A percentile compares a stretch with the other conserved stretches of the same genome.
phyloP scores from a whole-genome alignment of 2,329 filamentous ascomycete genomes.

The Colletotrichum caudatum region DNA sequence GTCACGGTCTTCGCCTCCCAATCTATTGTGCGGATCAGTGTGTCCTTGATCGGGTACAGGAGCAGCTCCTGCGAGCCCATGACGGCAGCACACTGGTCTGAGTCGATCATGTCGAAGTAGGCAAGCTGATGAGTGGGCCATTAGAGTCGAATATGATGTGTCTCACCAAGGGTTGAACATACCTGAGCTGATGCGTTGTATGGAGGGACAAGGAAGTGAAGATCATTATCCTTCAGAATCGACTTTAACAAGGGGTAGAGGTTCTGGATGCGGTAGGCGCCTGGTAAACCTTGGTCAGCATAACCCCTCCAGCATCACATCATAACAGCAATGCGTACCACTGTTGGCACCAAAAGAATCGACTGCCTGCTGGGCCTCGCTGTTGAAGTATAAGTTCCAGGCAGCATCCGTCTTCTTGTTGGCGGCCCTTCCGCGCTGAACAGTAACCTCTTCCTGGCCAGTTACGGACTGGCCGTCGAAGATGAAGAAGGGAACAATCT shows the following conservation, averaged over 20 bases:
- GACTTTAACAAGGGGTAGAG: conserved; percentile 83
- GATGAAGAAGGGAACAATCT: conserved; percentile 85
- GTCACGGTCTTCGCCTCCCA: conserved; percentile 76
- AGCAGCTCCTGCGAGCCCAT: conserved; percentile 89
- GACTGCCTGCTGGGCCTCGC: conserved; percentile 84
- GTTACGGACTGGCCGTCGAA: conserved; percentile 89
- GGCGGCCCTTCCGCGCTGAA: conserved; percentile 73
- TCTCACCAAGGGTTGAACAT: conserved; percentile 45
- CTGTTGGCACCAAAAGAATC: conserved; percentile 83
- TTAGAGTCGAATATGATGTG: conserved; percentile 46
- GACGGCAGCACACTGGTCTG: conserved; percentile 78
- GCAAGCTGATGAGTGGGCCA: conserved; percentile 70
- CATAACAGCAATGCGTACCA: conserved; percentile 62
- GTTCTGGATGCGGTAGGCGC: conserved; percentile 76
- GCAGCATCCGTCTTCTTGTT: conserved; percentile 80
- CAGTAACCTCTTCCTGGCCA: conserved; percentile 77
- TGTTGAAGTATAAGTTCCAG: conserved; percentile 88
- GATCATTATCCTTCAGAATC: conserved; percentile 74
- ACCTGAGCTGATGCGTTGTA: conserved; percentile 92
- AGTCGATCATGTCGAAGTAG: conserved; percentile 77
- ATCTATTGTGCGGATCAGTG: conserved; percentile 75
- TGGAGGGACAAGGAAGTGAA: conserved; percentile 86
- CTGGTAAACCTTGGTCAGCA: conserved; percentile 56
- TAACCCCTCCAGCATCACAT: conserved; percentile 18
- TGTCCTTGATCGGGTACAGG: conserved; percentile 84